Percentiles rank a stretch among this genome's conserved stretches.
phyloP scores from a whole-genome alignment of 1,284 basidiomycete species.

The Phellinidium pouzarii region DNA sequence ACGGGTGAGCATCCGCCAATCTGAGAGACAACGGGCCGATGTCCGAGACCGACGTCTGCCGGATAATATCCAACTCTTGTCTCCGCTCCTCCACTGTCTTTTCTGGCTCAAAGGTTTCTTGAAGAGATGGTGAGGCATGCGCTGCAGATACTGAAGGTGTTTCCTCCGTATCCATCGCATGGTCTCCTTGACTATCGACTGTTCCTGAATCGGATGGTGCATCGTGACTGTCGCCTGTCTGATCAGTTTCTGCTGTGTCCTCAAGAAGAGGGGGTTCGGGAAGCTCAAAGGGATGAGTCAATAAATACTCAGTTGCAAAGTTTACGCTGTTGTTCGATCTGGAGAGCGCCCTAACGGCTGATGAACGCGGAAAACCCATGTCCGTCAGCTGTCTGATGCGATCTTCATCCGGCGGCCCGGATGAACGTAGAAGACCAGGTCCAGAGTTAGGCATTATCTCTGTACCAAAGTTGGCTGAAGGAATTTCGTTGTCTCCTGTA shows the following conservation, averaged over 20 bases:
- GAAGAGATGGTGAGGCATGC: slow-evolving; percentile 8
- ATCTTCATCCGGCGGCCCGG: slow-evolving; percentile 62
- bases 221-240: slow-evolving; percentile 20
- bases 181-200: slow-evolving; percentile 24
- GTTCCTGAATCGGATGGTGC: slow-evolving; percentile 26
- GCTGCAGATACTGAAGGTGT: slow-evolving; percentile 17
- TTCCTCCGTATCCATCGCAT: slow-evolving; percentile 19
- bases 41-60: slow-evolving; percentile 61
- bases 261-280: slow-evolving; percentile 45
- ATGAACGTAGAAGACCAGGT: slow-evolving; percentile 32
- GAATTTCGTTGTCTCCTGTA: slow-evolving; percentile 75
- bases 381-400: slow-evolving; percentile 82
- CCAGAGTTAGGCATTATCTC: slow-evolving; percentile 22
- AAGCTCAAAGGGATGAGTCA: slow-evolving; percentile 74
- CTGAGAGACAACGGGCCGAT: slow-evolving; percentile 65
- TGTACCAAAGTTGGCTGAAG: slow-evolving; percentile 33
- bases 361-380: slow-evolving; percentile 92
- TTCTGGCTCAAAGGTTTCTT: slow-evolving; percentile 24
- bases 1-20: slow-evolving; percentile 82
- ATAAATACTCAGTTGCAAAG: slow-evolving; percentile 83
- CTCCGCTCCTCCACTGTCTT: slow-evolving; percentile 56
- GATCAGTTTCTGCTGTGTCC: slow-evolving; percentile 20
- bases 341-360: slow-evolving; percentile 76
- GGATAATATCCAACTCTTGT: slow-evolving; percentile 56
- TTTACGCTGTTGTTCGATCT: slow-evolving; percentile 87